Evolutionary conservation across 441 rosid genomes (phyloP).

Genomic region (Gossypium schwendimanii): DNA sequence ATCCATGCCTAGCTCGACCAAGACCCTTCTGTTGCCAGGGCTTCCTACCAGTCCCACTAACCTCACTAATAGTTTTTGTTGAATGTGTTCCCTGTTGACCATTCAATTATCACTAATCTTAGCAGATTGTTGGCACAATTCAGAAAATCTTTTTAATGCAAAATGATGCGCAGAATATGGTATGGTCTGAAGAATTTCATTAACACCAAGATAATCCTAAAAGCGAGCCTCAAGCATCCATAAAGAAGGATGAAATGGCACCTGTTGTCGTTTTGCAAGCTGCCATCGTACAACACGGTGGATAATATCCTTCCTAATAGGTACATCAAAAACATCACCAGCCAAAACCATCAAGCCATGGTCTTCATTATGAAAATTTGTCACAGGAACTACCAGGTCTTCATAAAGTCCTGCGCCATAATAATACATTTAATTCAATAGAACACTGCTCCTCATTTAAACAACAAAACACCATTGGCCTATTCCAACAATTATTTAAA

Average conservation of each 20-base stretch:
- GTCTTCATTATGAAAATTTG: conserved; percentile 64
- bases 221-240: background rate
- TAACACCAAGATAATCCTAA: background rate
- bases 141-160: background rate
- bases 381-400: conserved; percentile 73
- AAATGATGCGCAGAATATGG: background rate
- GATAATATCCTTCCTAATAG: conserved; percentile 79
- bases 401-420: conserved; percentile 46
- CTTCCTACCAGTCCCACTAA: conserved; percentile 92
- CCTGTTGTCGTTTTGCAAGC: conserved; percentile 94
- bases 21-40: conserved; percentile 83
- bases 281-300: conserved; percentile 90
- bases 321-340: conserved; percentile 92
- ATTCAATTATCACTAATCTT: conserved; percentile 9
- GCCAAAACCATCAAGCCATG: conserved; percentile 75
- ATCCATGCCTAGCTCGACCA: conserved; percentile 91
- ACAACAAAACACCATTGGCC: background rate
- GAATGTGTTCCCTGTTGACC: conserved; percentile 83
- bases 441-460: background rate
- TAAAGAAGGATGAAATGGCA: conserved; percentile 20
- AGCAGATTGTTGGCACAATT: background rate
- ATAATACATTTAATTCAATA: background rate
- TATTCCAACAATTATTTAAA: background rate
- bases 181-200: background rate
- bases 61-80: conserved; percentile 91